A percentile compares a stretch with the other conserved stretches of the same genome.
These are phyloP conservation scores for Bolboschoenus planiculmis DNA, from an alignment of 176 grass and related monocot genomes.

Conservation along the genomic window DNA sequence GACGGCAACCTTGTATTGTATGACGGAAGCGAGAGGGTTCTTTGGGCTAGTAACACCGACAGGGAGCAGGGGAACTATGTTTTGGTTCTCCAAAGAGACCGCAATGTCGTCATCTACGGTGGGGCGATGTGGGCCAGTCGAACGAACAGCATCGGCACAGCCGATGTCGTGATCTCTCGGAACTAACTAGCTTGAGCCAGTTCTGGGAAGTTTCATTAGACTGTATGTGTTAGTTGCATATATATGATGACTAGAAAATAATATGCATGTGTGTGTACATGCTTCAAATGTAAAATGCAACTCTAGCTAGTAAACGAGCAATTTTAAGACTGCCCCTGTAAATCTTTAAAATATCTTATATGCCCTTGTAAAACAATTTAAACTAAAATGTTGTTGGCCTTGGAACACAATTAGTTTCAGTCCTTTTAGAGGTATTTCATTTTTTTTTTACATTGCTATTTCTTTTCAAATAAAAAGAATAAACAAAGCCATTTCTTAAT, in stretches of 20 bases:
- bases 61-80: conserved; percentile 11
- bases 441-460: no score
- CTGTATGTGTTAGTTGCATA: neutral
- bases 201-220: neutral
- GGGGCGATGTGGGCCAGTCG: neutral
- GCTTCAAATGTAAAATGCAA: no score
- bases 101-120: conserved; percentile 28
- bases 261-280: neutral
- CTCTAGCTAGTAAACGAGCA: no score
- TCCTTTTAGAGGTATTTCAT: no score
- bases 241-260: neutral
- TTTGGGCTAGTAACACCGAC: conserved; percentile 20
- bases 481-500: no score
- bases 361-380: no score
- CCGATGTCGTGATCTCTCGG: neutral
- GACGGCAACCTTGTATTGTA: conserved; percentile 30
- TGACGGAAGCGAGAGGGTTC: neutral
- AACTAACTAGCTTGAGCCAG: neutral
- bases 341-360: no score
- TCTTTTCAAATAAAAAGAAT: no score
- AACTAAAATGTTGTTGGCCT: no score
- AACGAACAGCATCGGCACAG: neutral
- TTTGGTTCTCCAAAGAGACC: conserved; percentile 12
- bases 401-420: no score
- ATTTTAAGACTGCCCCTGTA: no score